These are phyloP conservation scores for Trifolium dubium DNA, from an alignment of 306 rosid genomes.

Conservation along the genomic window DNA sequence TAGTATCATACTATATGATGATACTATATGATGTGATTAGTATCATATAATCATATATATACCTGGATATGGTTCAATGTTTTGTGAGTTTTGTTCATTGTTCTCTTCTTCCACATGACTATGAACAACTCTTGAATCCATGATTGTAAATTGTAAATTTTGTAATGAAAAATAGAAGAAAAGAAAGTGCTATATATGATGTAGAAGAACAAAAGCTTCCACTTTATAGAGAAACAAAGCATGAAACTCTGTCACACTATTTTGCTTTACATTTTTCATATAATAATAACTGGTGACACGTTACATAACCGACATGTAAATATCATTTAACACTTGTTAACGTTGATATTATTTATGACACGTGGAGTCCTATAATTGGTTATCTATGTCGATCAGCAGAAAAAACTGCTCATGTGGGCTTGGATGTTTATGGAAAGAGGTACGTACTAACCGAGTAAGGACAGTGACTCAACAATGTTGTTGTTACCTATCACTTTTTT, in stretches of 20 bases:
- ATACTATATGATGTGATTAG: no score
- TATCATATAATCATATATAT: background rate
- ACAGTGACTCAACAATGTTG: background rate
- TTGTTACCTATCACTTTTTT: background rate
- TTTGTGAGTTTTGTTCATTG: constrained; percentile 21
- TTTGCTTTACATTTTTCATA: background rate
- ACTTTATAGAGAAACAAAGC: constrained; percentile 38
- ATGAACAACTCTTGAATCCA: constrained; percentile 44
- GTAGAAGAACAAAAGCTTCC: background rate
- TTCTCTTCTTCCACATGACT: constrained; percentile 32
- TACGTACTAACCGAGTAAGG: background rate
- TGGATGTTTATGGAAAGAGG: background rate
- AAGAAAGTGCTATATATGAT: constrained; percentile 15
- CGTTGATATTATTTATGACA: background rate
- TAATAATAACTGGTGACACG: constrained; percentile 37
- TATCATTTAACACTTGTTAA: constrained; percentile 44
- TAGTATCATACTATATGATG: background rate
- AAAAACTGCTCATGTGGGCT: background rate
- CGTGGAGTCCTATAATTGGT: constrained; percentile 19
- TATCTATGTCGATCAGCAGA: background rate
- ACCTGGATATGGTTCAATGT: constrained; percentile 41
- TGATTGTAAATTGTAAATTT: background rate
- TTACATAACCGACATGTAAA: background rate
- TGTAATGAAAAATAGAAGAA: background rate
- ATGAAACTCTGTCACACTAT: background rate